Evolutionary conservation across 495 filamentous ascomycete genomes (phyloP).

Genomic region (Hypoxylon lienhwacheense): DNA sequence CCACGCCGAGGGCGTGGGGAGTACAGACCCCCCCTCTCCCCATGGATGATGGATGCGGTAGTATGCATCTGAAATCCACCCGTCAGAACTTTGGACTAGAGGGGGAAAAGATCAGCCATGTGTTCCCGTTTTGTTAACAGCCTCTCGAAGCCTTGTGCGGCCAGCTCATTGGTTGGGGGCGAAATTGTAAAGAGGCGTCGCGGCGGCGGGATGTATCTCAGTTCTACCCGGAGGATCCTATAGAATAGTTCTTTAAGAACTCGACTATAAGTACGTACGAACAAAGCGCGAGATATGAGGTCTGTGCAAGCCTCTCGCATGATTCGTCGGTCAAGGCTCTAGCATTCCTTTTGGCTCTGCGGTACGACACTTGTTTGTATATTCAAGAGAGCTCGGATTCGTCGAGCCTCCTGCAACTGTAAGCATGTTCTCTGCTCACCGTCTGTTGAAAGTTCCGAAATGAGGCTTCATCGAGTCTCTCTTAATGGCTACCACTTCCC

Average conservation of each 20-base stretch:
- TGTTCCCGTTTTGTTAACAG: constrained; percentile 38
- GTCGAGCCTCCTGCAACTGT: constrained; percentile 19
- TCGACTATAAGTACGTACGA: constrained; percentile 1
- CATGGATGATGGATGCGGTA: constrained; percentile 24
- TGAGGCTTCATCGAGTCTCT: constrained; percentile 25
- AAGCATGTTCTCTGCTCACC: constrained; percentile 18
- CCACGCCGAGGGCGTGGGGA: constrained; percentile 30
- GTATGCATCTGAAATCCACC: constrained; percentile 27
- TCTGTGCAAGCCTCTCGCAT: constrained; percentile 1
- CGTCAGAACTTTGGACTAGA: constrained; percentile 21
- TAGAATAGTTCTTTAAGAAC: constrained; percentile 25
- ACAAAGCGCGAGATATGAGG: constrained; percentile 1
- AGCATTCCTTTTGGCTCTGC: constrained; percentile 7
- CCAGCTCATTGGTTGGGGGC: constrained; percentile 38
- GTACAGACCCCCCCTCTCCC: constrained; percentile 15
- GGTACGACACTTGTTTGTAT: constrained; percentile 10
- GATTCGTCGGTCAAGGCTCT: constrained; percentile 13
- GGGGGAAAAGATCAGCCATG: constrained; percentile 26
- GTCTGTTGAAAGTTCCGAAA: constrained; percentile 20
- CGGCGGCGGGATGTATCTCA: constrained; percentile 33
- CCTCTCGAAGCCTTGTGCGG: constrained; percentile 28
- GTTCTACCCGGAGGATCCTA: constrained; percentile 27
- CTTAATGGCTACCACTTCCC: constrained; percentile 17
- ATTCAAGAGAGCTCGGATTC: constrained; percentile 18
- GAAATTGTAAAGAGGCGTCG: constrained; percentile 24